These are phyloP conservation scores for Barnettozyma wickerhamii DNA, from an alignment of 805 yeast species.

Conservation along the genomic window DNA sequence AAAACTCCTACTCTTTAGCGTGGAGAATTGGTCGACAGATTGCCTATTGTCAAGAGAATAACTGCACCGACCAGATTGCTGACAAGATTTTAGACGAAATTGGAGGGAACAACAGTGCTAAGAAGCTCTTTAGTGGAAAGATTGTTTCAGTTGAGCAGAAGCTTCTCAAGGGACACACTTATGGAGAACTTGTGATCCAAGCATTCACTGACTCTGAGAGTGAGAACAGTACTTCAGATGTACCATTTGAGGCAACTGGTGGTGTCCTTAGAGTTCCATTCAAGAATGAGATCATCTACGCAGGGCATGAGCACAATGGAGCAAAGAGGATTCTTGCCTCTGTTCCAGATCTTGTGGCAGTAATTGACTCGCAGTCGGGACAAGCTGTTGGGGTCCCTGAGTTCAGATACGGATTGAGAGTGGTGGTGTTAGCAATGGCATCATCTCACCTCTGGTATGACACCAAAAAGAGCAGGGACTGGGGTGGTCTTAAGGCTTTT, in stretches of 20 bases:
- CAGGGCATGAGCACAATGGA: conserved; percentile 22
- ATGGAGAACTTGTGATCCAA: conserved; percentile 38
- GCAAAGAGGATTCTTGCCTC: conserved; percentile 31
- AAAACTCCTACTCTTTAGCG: conserved; percentile 36
- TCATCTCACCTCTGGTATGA: conserved; percentile 35
- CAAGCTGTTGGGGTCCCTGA: conserved; percentile 49
- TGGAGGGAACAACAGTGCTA: conserved; percentile 30
- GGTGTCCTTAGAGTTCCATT: conserved; percentile 36
- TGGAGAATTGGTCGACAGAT: conserved; percentile 43
- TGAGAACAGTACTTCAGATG: conserved; percentile 4
- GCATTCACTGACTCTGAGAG: conserved; percentile 17
- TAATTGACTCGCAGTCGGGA: conserved; percentile 39
- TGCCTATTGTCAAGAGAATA: conserved; percentile 28
- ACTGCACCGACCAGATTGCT: conserved; percentile 1
- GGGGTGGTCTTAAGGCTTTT: conserved; percentile 34
- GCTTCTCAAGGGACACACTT: conserved; percentile 39
- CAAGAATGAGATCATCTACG: conserved; percentile 43
- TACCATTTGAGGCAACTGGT: conserved; percentile 2
- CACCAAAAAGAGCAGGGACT: conserved; percentile 28
- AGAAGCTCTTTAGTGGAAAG: conserved; percentile 37
- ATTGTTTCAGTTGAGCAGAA: conserved; percentile 39
- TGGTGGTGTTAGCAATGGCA: conserved; percentile 34
- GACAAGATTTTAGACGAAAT: conserved; percentile 22
- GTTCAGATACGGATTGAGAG: conserved; percentile 41
- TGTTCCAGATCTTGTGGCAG: conserved; percentile 44